phyloP scores from a whole-genome alignment of 495 filamentous ascomycete species.

The Staphylotrichum tortipilum region DNA sequence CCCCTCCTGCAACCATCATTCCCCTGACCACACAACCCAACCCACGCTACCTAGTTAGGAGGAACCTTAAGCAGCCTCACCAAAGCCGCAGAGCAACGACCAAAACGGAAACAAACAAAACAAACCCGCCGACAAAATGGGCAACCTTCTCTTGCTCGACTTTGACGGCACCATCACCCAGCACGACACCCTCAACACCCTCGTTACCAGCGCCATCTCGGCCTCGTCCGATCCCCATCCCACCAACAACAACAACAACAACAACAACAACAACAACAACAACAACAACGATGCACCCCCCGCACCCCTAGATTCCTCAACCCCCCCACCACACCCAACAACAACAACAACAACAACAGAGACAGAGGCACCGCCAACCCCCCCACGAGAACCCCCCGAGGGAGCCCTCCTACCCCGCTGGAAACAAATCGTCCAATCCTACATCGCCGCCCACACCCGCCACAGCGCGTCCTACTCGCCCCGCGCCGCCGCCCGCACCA shows the following conservation, averaged over 20 bases:
- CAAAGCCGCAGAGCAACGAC: no score
- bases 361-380: not conserved
- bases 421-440: conserved; percentile 29
- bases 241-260: no score
- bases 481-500: conserved; percentile 14
- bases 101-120: not conserved
- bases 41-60: no score
- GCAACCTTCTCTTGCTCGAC: conserved; percentile 39
- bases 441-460: conserved; percentile 26
- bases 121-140: conserved; percentile 3
- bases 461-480: conserved; percentile 22
- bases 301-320: not conserved
- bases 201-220: conserved; percentile 13
- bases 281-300: no score
- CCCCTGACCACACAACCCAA: no score
- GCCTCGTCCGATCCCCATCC: not conserved
- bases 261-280: no score
- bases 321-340: conserved; percentile 12
- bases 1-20: no score
- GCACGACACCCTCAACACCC: conserved; percentile 21
- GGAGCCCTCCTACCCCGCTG: conserved; percentile 12
- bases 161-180: conserved; percentile 44
- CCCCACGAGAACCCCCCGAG: not conserved
- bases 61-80: no score
- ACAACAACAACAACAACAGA: not conserved